These are phyloP conservation scores for Asterionellopsis glacialis DNA, from an alignment of 108 stramenopile species.

Conservation along the genomic window DNA sequence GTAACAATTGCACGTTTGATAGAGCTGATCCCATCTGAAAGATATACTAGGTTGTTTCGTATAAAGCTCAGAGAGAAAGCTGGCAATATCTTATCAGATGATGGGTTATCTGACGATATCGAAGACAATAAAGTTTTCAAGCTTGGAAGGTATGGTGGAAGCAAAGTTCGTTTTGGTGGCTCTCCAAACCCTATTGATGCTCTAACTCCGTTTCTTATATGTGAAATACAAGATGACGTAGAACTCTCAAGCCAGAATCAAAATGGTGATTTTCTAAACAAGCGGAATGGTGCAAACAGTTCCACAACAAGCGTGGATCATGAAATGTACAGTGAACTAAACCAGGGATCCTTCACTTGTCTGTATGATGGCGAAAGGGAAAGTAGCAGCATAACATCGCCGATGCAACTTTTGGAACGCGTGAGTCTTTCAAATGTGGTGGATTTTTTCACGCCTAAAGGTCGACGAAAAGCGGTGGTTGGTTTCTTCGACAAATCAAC, in stretches of 20 bases:
- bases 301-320: no score
- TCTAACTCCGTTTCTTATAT: conserved; percentile 50
- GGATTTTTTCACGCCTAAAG: conserved; percentile 49
- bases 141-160: conserved; percentile 51
- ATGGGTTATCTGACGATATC: background rate
- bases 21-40: no score
- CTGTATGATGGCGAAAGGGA: conserved; percentile 33
- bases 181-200: conserved; percentile 43
- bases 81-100: no score
- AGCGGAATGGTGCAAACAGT: conserved; percentile 18
- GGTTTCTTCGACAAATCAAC: conserved; percentile 50
- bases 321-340: conserved; percentile 24
- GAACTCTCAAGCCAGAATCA: conserved; percentile 8
- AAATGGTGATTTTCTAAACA: background rate
- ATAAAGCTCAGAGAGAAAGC: no score
- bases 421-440: conserved; percentile 73
- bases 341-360: conserved; percentile 24
- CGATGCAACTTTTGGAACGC: conserved; percentile 61
- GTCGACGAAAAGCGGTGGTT: conserved; percentile 42
- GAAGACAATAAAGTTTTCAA: conserved; percentile 40
- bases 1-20: no score
- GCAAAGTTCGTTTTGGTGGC: conserved; percentile 40
- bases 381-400: conserved; percentile 6
- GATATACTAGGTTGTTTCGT: no score
- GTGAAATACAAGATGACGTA: conserved; percentile 28